Base-by-base conservation (phyloP, 140 eudicot species). In the Stevia rebaudiana region DNA sequence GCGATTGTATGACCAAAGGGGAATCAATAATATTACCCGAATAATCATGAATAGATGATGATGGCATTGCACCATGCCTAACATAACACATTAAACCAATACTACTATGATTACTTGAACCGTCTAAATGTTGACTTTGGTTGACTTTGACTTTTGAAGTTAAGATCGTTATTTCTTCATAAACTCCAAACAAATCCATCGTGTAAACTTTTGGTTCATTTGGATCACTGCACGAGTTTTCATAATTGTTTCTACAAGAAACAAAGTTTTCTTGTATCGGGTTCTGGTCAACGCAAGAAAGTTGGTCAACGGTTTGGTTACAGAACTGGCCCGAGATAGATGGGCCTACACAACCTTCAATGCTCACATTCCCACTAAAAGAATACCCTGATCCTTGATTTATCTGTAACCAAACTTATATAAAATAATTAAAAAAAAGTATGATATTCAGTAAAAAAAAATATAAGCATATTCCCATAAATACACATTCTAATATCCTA, bases 351-450 rank as follows among this genome's bases (percentile, higher is more conserved):
- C 86, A 81, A 11, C 82, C 80, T 56, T 63, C 74, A 36, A 76
- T 64, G 8, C 54, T 61, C 65, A 77, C 76, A 57, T 61, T 73
- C 17, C 73, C 82, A 7, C 47, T 67, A 69, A 76, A 68, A 19
- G 77, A 68, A 76, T 76, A 77, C 7, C 70, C 65, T 3, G 77
- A 57, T 8, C 86, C 86, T 64, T 82, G 71, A 60, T 81, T 81
- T 46, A 81, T 81, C 86, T 81, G 71, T 35, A 59, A 47, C 18
- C 48, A 39, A 58, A 69, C 13, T 17, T n/a, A 28, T n/a, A n/a
- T 19, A 28, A 59, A 17, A 6, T 37, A 47, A 18, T 44, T 16
- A 39, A 28, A 1, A 25, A 49, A 3, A 40, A 18, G 19, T 18
- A 39, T 19, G 7, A 21, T 39, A 11, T 36, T 11, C 30, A 48